Evolutionary conservation across 805 yeast genomes (phyloP).

Genomic region (Cyberlindnera maclurae): DNA sequence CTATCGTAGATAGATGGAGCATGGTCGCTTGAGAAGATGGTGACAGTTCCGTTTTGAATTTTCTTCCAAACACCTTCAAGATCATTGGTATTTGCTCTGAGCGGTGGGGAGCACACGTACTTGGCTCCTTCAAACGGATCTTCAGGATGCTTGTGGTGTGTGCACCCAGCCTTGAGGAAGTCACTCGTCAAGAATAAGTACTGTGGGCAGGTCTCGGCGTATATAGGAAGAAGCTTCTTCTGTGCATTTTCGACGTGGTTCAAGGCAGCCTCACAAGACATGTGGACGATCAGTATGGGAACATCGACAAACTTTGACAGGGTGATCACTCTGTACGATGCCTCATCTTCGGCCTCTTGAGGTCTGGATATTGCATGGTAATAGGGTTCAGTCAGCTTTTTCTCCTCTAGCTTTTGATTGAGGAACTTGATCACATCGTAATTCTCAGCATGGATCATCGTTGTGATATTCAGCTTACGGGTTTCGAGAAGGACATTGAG

Average conservation of each 20-base stretch:
- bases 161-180: slow-evolving; percentile 24
- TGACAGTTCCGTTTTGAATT: slow-evolving; percentile 40
- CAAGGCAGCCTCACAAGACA: slow-evolving; percentile 37
- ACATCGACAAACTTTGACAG: slow-evolving; percentile 37
- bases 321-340: slow-evolving; percentile 40
- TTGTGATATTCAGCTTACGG: slow-evolving; percentile 36
- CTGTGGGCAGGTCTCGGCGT: slow-evolving; percentile 46
- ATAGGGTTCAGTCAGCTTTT: slow-evolving; percentile 33
- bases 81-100: slow-evolving; percentile 33
- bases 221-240: slow-evolving; percentile 33
- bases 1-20: slow-evolving; percentile 38
- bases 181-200: slow-evolving; percentile 38
- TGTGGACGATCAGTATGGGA: slow-evolving; percentile 41
- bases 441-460: slow-evolving; percentile 48
- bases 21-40: slow-evolving; percentile 40
- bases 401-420: slow-evolving; percentile 32
- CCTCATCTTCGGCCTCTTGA: slow-evolving; percentile 40
- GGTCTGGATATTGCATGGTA: slow-evolving; percentile 42
- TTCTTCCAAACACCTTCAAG: slow-evolving; percentile 39
- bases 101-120: slow-evolving; percentile 44
- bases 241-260: slow-evolving; percentile 37
- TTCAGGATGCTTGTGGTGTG: slow-evolving; percentile 20
- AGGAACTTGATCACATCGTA: slow-evolving; percentile 38
- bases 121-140: slow-evolving; percentile 42
- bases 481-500: slow-evolving; percentile 32